Evolutionary conservation across 1,284 basidiomycete species (phyloP).

Genomic region (Sporisorium sorghi): DNA sequence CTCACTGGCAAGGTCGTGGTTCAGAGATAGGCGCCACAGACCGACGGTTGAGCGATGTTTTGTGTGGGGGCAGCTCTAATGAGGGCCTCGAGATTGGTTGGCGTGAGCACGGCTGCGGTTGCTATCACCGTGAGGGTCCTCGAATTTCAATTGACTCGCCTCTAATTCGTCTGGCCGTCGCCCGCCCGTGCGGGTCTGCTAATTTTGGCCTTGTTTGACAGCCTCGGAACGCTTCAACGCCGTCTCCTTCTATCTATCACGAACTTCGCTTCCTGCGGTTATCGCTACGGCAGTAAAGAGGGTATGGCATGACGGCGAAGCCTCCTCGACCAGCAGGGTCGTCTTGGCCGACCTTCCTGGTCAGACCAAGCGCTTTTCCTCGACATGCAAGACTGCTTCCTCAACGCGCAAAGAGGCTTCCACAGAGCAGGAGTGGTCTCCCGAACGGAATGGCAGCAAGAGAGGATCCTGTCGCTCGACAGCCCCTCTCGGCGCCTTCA

Average conservation of each 20-base stretch:
- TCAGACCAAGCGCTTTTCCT: slow-evolving; percentile 10
- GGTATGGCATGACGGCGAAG: slow-evolving; percentile 20
- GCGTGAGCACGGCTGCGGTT: slow-evolving; percentile 11
- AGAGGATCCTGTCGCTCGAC: slow-evolving; percentile 17
- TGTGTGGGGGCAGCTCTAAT: slow-evolving; percentile 14
- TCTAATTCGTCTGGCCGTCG: slow-evolving; percentile 7
- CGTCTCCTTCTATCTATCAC: no score
- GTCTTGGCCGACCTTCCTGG: slow-evolving; percentile 42
- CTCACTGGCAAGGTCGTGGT: slow-evolving; percentile 18
- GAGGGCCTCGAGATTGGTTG: slow-evolving; percentile 7
- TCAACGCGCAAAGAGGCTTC: neutral
- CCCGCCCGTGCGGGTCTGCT: neutral
- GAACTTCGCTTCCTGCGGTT: neutral
- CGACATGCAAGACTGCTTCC: slow-evolving; percentile 5
- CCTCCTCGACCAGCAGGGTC: slow-evolving; percentile 32
- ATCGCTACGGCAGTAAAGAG: neutral
- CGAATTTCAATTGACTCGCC: slow-evolving; percentile 16
- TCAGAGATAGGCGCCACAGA: neutral
- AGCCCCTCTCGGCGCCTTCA: slow-evolving; percentile 10
- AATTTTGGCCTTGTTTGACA: slow-evolving; percentile 36
- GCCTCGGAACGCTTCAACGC: no score
- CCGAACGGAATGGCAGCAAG: neutral
- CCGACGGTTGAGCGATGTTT: slow-evolving; percentile 2
- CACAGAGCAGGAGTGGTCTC: neutral
- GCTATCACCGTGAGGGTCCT: slow-evolving; percentile 29